Evolutionary conservation across 352 stramenopile genomes (phyloP).

Genomic region (Globisporangium iwayamae): DNA sequence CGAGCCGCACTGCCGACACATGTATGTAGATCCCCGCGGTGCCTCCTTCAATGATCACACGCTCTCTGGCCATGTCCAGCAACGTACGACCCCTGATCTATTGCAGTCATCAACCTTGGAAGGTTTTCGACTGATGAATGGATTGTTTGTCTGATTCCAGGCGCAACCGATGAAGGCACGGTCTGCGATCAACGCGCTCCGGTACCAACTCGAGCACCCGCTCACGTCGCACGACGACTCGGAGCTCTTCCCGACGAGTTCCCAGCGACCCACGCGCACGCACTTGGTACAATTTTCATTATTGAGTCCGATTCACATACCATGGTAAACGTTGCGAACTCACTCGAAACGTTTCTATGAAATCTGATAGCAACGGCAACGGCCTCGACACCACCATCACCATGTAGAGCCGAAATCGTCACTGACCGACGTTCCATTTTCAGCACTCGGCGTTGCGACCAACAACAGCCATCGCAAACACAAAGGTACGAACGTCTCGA

Average conservation of each 20-base stretch:
- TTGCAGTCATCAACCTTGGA: neutral
- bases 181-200: slow-evolving; percentile 64
- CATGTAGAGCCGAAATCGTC: neutral
- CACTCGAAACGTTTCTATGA: neutral
- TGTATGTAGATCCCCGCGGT: slow-evolving; percentile 40
- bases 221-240: slow-evolving; percentile 77
- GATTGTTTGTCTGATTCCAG: slow-evolving; percentile 14
- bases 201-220: slow-evolving; percentile 73
- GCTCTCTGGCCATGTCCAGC: slow-evolving; percentile 37
- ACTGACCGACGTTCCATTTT: slow-evolving; percentile 21
- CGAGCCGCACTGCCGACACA: neutral
- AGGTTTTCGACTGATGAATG: neutral
- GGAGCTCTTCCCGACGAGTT: slow-evolving; percentile 42
- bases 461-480: slow-evolving; percentile 12
- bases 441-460: slow-evolving; percentile 13
- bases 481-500: slow-evolving; percentile 21
- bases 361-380: slow-evolving; percentile 39
- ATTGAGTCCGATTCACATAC: neutral
- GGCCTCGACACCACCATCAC: slow-evolving; percentile 28
- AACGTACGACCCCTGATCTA: slow-evolving; percentile 12
- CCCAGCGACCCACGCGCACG: slow-evolving; percentile 43
- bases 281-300: slow-evolving; percentile 31
- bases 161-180: slow-evolving; percentile 40
- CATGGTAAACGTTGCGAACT: neutral
- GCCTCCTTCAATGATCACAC: slow-evolving; percentile 44